A percentile compares a stretch with the other conserved stretches of the same genome.
phyloP scores from a whole-genome alignment of 805 yeast genomes.

The Ogataea glucozyma region DNA sequence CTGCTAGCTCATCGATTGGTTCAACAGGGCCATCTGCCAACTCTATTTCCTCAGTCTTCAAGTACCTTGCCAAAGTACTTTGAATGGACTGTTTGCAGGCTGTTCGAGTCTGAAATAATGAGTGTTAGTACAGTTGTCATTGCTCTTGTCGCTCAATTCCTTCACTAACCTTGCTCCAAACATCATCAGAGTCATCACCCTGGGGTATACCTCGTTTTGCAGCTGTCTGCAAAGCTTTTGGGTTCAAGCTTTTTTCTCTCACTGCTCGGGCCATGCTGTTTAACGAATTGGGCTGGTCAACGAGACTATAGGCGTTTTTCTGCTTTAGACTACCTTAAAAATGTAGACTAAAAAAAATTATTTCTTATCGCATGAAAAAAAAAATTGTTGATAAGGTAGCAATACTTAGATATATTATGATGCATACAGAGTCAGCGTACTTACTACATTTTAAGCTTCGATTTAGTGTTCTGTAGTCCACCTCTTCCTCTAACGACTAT shows the following conservation, averaged over 20 bases:
- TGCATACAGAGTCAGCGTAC: no score
- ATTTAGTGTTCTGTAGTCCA: slow-evolving; percentile 26
- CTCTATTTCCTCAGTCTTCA: slow-evolving; percentile 6
- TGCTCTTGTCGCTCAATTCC: neutral
- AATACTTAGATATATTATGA: neutral
- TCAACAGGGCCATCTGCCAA: neutral
- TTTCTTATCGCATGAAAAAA: slow-evolving; percentile 4
- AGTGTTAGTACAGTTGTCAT: slow-evolving; percentile 5
- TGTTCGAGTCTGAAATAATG: slow-evolving; percentile 19
- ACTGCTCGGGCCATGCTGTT: neutral
- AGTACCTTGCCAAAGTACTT: slow-evolving; percentile 17
- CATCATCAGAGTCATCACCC: slow-evolving; percentile 29
- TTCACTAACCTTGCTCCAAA: slow-evolving; percentile 27
- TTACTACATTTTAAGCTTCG: slow-evolving; percentile 25
- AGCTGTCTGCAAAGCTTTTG: slow-evolving; percentile 5
- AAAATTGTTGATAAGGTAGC: neutral
- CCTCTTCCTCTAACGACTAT: slow-evolving; percentile 28
- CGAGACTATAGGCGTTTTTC: neutral
- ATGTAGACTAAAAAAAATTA: neutral
- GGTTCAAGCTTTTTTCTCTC: slow-evolving; percentile 2
- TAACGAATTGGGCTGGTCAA: no score
- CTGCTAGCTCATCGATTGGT: slow-evolving; percentile 14
- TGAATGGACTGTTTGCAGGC: slow-evolving; percentile 28
- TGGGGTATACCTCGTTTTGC: slow-evolving; percentile 9
- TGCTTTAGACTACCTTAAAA: neutral